Evolutionary conservation across 805 yeast genomes (phyloP), one percentile per base, ranked within the genome.

Genomic region (Zygotorulaspora sp.): DNA sequence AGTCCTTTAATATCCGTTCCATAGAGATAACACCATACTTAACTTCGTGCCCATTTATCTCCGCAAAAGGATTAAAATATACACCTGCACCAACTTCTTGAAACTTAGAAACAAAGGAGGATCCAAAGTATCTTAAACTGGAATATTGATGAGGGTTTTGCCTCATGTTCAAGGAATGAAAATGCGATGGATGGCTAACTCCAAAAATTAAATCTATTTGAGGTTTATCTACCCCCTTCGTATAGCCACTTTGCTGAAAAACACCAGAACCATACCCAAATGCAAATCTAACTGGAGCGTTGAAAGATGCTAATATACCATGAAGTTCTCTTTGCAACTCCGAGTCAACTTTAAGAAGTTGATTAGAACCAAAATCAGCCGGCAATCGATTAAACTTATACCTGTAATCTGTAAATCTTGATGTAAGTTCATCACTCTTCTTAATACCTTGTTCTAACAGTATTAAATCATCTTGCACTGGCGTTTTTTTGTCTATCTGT

Each of bases 231-330:
- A 57, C 48, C 3, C 55, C 39, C 6, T 49, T 48, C 2, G 48
- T 50, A 46, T 74, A 71, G n/a, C 66, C 62, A 4, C 78, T 80
- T 58, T 90, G 98, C 24, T 77, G 71, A 52, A 92, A 84, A 1
- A 92, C 96, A 4, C 96, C 96, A 6, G 95, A 83, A 2, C 98
- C 98, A 61, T 90, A 90, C 0, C 97, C 98, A 62, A 90, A 84
- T 1, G 96, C 80, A 51, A 76, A 83, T 37, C 77, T 67, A 10
- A 87, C 74, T 1, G 92, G 89, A 1, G 90, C 82, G 28, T 76
- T 66, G 60, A 85, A 85, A 31, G 68, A 65, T 61, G 74, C 61
- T 25, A 81, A 51, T 2, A 83, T 70, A 2, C 68, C 57, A 12
- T 69, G 57, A 19, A 86, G 62, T 6, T 71, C 67, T 7, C 57